Conservation (phyloP, 768 basidiomycete genomes). For the Phanerochaete sordida region DNA sequence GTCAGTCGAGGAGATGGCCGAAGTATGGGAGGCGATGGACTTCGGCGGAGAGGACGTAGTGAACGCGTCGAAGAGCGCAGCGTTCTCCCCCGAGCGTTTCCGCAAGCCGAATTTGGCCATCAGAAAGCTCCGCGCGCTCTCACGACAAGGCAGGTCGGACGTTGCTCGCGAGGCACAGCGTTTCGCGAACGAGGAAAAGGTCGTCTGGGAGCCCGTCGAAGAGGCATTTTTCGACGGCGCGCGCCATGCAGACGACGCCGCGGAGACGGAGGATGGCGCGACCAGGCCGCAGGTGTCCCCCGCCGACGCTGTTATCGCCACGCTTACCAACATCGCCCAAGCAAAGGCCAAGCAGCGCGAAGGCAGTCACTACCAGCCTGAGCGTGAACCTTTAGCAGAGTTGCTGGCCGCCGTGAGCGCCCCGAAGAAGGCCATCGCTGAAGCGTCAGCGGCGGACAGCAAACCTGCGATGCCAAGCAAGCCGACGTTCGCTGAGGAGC, state of each 20-base stretch:
- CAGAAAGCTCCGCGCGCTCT: conserved; percentile 40
- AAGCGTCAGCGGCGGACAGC: no score
- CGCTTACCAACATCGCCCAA: neutral
- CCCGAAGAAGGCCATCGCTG: no score
- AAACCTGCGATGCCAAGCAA: no score
- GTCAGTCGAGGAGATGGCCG: conserved; percentile 27
- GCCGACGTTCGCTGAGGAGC: no score
- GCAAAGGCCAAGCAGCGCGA: neutral
- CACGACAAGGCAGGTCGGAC: conserved; percentile 42
- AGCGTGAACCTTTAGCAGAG: neutral
- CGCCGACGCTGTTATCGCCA: neutral
- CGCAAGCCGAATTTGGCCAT: conserved; percentile 31
- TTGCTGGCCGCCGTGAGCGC: neutral
- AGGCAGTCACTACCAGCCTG: neutral
- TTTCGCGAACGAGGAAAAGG: conserved; percentile 43
- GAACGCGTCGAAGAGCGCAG: conserved; percentile 4
- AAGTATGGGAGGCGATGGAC: conserved; percentile 43
- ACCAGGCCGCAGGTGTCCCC: neutral
- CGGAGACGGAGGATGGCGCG: neutral
- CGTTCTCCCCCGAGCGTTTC: conserved; percentile 32
- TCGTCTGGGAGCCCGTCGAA: conserved; percentile 16
- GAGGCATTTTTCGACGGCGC: neutral
- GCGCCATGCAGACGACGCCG: neutral
- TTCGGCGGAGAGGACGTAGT: conserved; percentile 29
- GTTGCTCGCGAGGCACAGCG: conserved; percentile 32